Evolutionary conservation across 2,329 filamentous ascomycete genomes (phyloP), one percentile per base, ranked within the genome.

Genomic region (Phaeosphaeria sp.): DNA sequence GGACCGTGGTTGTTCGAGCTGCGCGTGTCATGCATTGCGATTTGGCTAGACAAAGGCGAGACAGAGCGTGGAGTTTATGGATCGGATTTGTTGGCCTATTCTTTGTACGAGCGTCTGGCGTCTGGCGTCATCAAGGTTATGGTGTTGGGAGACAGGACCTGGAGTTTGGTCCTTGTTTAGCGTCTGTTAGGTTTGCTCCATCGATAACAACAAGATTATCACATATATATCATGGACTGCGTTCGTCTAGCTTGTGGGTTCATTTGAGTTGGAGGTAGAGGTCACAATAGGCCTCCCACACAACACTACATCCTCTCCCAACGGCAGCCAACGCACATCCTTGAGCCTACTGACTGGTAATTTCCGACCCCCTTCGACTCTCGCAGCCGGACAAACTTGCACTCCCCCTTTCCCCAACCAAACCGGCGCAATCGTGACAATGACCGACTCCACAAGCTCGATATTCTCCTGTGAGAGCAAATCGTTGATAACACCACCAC

Each of bases 331-430:
- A 57, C 80, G 84, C 11, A 92, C 87, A 54, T 89, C 82, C 46
- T 78, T 82, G 47, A 96, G 81, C 64, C 88, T 87, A 17, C 89
- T 86, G 0, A 87, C 88, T 6, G 89, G 83, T 48, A 85, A 46
- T 41, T 64, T 69, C 46, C 79, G 78, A 2, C 84, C 86, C 18
- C 82, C 73, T 1, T 78, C 83, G 2, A 75, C 68, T 42, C 82
- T 84, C 33, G 86, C 82, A 20, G 86, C 81, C 1, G 93, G 94
- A 47, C 87, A 89, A 2, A 97, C 91, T 11, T 88, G 83, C 10
- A 97, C 91, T 7, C 92, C 92, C 2, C 91, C 92, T 58, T 85
- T 83, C 1, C 94, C 94, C n/a, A 98, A 82, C 86, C 92, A 98
- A 0, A 88, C 92, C 9, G 94, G 94, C 2, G 94, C 93, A 69